These are phyloP conservation scores for Malassezia dermatis DNA, from an alignment of 1,284 basidiomycete genomes.

Conservation along the genomic window DNA sequence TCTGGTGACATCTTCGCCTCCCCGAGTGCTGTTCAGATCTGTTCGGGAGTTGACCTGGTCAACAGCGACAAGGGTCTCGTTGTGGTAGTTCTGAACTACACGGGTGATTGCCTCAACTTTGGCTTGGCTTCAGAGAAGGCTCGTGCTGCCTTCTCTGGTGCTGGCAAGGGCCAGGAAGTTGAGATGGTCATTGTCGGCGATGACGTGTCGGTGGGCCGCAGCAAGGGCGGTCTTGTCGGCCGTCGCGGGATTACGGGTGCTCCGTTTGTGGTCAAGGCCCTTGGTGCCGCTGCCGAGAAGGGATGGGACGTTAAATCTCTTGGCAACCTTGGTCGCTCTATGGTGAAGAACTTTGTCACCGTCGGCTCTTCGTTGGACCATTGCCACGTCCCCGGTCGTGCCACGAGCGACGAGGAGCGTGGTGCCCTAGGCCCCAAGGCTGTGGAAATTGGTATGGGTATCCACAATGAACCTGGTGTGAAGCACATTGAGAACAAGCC, in stretches of 20 bases:
- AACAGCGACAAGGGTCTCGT: slow-evolving; percentile 49
- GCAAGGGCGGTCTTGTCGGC: slow-evolving; percentile 51
- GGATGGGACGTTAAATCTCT: slow-evolving; percentile 34
- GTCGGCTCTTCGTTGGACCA: slow-evolving; percentile 56
- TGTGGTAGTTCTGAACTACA: slow-evolving; percentile 50
- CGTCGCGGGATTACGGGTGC: slow-evolving; percentile 51
- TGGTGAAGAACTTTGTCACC: slow-evolving; percentile 52
- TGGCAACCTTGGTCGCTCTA: slow-evolving; percentile 54
- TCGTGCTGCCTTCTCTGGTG: slow-evolving; percentile 32
- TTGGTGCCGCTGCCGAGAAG: slow-evolving; percentile 41
- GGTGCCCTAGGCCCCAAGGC: slow-evolving; percentile 45
- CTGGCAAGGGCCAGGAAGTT: slow-evolving; percentile 45
- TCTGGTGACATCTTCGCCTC: slow-evolving; percentile 54
- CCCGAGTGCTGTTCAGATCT: slow-evolving; percentile 52
- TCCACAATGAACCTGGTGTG: slow-evolving; percentile 58
- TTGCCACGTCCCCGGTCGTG: slow-evolving; percentile 55
- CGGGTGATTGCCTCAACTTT: slow-evolving; percentile 52
- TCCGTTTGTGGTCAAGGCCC: slow-evolving; percentile 47
- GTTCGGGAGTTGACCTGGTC: slow-evolving; percentile 49
- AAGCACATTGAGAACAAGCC: slow-evolving; percentile 45
- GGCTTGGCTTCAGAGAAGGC: slow-evolving; percentile 49
- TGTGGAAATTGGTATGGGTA: slow-evolving; percentile 55
- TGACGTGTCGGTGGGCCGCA: slow-evolving; percentile 51
- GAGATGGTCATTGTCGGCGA: slow-evolving; percentile 52
- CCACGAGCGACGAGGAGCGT: slow-evolving; percentile 36